Percentiles rank a stretch among this genome's conserved stretches.
phyloP scores from a whole-genome alignment of 139 green algal species.

The Desmodesmus armatus region DNA sequence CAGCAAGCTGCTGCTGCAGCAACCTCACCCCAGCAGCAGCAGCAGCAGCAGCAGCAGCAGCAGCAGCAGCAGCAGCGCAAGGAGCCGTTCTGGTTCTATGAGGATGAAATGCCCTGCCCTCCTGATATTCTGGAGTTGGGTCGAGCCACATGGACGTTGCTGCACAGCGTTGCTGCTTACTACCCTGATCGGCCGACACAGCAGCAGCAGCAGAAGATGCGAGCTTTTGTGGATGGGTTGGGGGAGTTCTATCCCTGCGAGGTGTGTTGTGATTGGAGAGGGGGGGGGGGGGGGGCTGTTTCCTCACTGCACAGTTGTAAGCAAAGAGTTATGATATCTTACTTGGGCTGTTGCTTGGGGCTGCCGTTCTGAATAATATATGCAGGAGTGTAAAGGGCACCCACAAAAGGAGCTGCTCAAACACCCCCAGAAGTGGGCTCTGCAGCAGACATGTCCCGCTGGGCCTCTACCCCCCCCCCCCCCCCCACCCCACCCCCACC shows the following conservation, averaged over 20 bases:
- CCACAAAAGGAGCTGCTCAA: constrained; percentile 46
- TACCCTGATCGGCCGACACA: constrained; percentile 63
- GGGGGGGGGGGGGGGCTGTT: no score
- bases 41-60: constrained; percentile 4
- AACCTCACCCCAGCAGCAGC: constrained; percentile 20
- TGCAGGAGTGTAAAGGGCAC: constrained; percentile 60
- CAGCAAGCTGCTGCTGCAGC: not conserved
- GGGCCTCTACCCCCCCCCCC: no score
- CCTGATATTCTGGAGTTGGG: constrained; percentile 63
- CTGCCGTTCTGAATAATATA: no score
- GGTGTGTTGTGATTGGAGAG: no score
- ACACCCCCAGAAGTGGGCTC: constrained; percentile 50
- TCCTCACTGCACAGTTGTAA: no score
- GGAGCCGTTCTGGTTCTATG: constrained; percentile 48
- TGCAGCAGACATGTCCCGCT: constrained; percentile 46
- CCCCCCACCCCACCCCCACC: no score
- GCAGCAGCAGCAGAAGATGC: constrained; percentile 62
- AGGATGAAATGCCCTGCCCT: constrained; percentile 52
- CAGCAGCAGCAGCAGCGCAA: not conserved
- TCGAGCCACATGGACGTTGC: constrained; percentile 68
- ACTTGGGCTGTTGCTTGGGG: no score
- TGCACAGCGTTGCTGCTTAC: constrained; percentile 74
- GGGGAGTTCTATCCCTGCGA: constrained; percentile 71
- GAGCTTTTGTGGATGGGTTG: constrained; percentile 53
- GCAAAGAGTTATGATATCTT: no score